Evolutionary conservation across 305 asterid species (phyloP).

Genomic region (Fraxinus xanthoxyloides): DNA sequence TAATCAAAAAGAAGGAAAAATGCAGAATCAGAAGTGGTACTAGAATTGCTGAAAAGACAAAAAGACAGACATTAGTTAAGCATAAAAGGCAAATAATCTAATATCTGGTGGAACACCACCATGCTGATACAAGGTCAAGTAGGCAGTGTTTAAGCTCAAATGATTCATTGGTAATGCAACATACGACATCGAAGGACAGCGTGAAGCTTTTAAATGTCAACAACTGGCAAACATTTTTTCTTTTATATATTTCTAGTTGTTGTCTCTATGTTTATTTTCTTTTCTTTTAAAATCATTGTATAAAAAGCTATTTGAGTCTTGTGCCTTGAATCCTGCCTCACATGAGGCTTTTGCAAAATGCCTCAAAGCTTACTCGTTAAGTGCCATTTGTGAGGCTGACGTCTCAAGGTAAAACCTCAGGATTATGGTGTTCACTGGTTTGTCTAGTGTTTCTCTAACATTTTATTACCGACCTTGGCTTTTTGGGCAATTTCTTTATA

Average conservation of each 20-base stretch:
- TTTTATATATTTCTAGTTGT: background rate
- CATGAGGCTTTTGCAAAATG: background rate
- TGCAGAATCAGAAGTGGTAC: slow-evolving; percentile 12
- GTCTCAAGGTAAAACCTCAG: background rate
- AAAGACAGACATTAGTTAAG: slow-evolving; percentile 31
- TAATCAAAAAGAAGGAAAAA: slow-evolving; percentile 15
- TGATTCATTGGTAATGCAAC: background rate
- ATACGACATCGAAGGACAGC: background rate
- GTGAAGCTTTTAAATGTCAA: background rate
- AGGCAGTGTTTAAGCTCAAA: background rate
- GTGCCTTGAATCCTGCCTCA: background rate
- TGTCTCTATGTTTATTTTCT: background rate
- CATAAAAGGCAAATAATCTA: slow-evolving; percentile 4
- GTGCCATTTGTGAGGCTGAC: background rate
- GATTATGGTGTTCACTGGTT: background rate
- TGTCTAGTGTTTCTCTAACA: background rate
- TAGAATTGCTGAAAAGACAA: slow-evolving; percentile 22
- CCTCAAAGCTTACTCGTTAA: background rate
- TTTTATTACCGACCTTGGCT: background rate
- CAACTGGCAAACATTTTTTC: background rate
- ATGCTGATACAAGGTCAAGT: background rate
- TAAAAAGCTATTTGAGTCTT: background rate
- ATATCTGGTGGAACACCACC: background rate
- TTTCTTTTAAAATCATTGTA: background rate
- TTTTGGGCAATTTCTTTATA: background rate